Base-by-base conservation (phyloP, 192 early-diverging fungal species). In the Chytriomyces hyalinus region DNA sequence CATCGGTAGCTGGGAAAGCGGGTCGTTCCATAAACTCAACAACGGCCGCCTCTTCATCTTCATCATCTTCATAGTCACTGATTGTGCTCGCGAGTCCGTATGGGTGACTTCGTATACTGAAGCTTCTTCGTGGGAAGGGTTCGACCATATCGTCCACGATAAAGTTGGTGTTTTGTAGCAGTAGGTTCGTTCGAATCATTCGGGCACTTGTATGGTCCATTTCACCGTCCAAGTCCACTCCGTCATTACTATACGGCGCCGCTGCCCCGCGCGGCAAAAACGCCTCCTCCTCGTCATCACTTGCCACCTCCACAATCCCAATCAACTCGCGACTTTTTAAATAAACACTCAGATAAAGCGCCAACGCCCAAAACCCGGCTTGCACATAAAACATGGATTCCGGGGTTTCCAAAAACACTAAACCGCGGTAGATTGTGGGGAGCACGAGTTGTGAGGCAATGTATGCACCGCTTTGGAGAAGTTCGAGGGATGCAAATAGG, bases 401-500 rank as follows among this genome's bases (percentile, higher is more conserved):
- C 6, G 75, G 75, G 9, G 45, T 45, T 8, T 48, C 49, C 6
- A 15, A 13, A 11, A 17, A 11, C 10, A 68, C 48, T 43, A 50
- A 53, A 8, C 10, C 48, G 3, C 75, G 63, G 49, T 44, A 76
- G n/a, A 76, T 65, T 15, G 49, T 8, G 6, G 75, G 75, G 6
- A 76, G 13, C 13, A 67, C 15, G 28, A 76, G 44, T 50, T 65
- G 62, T 7, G 65, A 68, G 15, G 75, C 24, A 28, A 49, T 17
- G 22, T 51, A 44, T n/a, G 15, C 50, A 2, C 45, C 11, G 9
- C 62, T n/a, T 76, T 67, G 75, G 26, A 76, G 65, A 28, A 67
- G 61, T 43, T 67, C 65, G 36, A 76, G 11, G 20, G 75, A 44
- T 24, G 65, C 75, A 57, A 68, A 68, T 15, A 67, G 67, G 5